Evolutionary conservation across 768 basidiomycete species (phyloP), one percentile per base, ranked within the genome.

Genomic region (Pluteus cervinus): DNA sequence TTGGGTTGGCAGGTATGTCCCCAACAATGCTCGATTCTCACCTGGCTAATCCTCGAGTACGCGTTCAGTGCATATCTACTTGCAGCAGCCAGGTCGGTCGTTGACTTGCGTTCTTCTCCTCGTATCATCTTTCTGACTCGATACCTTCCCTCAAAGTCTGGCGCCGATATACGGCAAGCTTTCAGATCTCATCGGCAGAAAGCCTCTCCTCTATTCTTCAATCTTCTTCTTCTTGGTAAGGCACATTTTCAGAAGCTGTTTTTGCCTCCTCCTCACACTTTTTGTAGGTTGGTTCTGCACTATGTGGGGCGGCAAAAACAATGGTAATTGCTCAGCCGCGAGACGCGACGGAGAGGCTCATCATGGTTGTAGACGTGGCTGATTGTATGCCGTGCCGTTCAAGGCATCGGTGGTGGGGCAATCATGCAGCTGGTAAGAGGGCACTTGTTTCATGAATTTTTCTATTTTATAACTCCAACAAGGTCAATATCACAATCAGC

Each of bases 341-440:
- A 36, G 5, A 23, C 7, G 17, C 22, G n/a, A 4, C n/a, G 25
- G 16, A 15, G 11, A 4, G n/a, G 9, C 8, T 5, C 25, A 5
- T 36, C n/a, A n/a, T 12, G 29, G 28, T 21, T 21, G 4, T 42
- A 70, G 68, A 70, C 63, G 2, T 86, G 84, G 88, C 62, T 92
- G 11, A 77, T 88, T 24, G 66, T 84, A 1, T 74, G 73, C 29
- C 75, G 88, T 46, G 87, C 85, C 2, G 63, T 92, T 3, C 88
- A 90, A 53, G 88, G 88, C 7, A 77, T 90, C 21, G 88, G 88
- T 17, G 86, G 85, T 5, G 86, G 85, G 7, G 86, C 84, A 4
- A 81, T 88, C 42, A 65, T 87, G 11, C 83, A 85, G 51, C 62
- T 87, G 45, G 81, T 72, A 14, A 39, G 62, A n/a, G n/a, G n/a